Evolutionary conservation across 306 rosid species (phyloP).

Genomic region (Castanea crenata): DNA sequence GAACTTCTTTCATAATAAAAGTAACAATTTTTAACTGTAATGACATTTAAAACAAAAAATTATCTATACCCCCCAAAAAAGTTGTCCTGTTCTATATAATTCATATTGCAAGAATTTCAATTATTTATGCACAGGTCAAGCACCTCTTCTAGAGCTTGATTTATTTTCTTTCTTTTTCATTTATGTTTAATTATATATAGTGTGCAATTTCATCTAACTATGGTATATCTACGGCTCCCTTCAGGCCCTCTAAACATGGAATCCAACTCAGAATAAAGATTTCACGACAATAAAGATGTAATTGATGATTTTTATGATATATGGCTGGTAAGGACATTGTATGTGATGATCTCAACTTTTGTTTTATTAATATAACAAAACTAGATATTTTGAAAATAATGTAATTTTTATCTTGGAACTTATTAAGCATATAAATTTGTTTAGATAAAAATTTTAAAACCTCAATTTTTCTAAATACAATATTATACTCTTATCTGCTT

Average conservation of each 20-base stretch:
- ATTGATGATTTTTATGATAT: slow-evolving; percentile 29
- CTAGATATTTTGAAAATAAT: too few species aligned
- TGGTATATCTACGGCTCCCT: slow-evolving; percentile 23
- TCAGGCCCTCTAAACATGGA: slow-evolving; percentile 20
- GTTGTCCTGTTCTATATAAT: neutral
- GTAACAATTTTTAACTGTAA: too few species aligned
- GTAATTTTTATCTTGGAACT: too few species aligned
- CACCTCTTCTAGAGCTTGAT: neutral
- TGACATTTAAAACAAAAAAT: too few species aligned
- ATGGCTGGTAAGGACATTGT: slow-evolving; percentile 44
- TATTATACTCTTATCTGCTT: neutral
- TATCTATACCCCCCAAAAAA: neutral
- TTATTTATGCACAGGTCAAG: too few species aligned
- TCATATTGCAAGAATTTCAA: too few species aligned
- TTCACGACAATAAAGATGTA: slow-evolving; percentile 15
- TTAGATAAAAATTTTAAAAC: too few species aligned
- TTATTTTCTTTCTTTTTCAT: neutral
- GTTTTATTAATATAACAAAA: too few species aligned
- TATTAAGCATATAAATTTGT: too few species aligned
- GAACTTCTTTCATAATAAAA: too few species aligned
- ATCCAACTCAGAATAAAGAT: neutral
- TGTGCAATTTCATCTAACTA: neutral
- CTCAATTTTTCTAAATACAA: too few species aligned
- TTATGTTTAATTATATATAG: neutral
- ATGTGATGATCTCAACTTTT: too few species aligned